These are phyloP conservation scores for Umbelopsis vinacea DNA, from an alignment of 192 early-diverging fungal species.

Conservation along the genomic window DNA sequence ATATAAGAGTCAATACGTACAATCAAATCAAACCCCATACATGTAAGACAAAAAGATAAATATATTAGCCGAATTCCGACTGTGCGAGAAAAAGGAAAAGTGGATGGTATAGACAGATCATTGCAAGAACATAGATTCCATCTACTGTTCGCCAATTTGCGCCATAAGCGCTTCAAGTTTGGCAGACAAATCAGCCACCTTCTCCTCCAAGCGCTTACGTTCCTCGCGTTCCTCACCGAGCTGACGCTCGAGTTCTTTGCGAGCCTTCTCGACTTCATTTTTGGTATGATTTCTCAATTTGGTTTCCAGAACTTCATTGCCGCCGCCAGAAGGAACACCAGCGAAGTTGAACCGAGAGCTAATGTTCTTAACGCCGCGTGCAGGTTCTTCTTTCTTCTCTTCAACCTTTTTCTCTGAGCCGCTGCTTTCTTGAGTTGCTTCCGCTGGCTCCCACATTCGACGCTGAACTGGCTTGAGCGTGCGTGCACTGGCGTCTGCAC, in stretches of 20 bases:
- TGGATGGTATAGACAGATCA: neutral
- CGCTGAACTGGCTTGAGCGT: slow-evolving; percentile 42
- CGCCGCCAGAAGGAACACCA: slow-evolving; percentile 26
- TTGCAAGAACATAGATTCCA: neutral
- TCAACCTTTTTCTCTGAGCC: slow-evolving; percentile 24
- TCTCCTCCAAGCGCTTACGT: slow-evolving; percentile 33
- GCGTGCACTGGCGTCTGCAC: slow-evolving; percentile 19
- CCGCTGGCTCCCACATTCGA: slow-evolving; percentile 38
- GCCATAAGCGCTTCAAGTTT: slow-evolving; percentile 25
- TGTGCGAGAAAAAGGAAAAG: neutral
- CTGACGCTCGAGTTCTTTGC: slow-evolving; percentile 35
- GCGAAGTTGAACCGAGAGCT: slow-evolving; percentile 37
- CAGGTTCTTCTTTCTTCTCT: slow-evolving; percentile 17
- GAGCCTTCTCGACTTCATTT: slow-evolving; percentile 40
- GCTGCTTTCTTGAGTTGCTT: slow-evolving; percentile 27
- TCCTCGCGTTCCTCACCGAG: slow-evolving; percentile 35
- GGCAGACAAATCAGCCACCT: slow-evolving; percentile 25
- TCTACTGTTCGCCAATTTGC: slow-evolving; percentile 8
- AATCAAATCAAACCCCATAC: no score
- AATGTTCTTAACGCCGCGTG: slow-evolving; percentile 36
- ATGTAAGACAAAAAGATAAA: no score
- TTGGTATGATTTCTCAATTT: slow-evolving; percentile 41
- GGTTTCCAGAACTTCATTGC: slow-evolving; percentile 46
- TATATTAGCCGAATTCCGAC: no score
- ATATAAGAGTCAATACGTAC: no score